phyloP scores from a whole-genome alignment of 2,329 filamentous ascomycete species.

The Aspergillus bombycis region DNA sequence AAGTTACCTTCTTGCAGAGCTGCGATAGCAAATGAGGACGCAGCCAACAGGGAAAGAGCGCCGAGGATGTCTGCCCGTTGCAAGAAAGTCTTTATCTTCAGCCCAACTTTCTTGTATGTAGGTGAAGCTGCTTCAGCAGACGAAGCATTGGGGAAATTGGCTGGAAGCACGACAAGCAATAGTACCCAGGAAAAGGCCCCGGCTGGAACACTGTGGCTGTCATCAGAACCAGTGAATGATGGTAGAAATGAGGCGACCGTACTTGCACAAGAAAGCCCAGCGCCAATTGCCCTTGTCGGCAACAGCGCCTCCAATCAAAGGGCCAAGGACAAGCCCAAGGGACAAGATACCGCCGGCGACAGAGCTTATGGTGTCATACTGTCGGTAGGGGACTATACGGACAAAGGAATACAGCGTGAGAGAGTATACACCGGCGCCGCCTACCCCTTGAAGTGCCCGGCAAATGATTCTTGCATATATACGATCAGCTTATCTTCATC shows the following conservation, averaged over 20 bases:
- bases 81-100: background rate
- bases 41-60: slow-evolving; percentile 54
- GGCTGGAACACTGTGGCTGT: slow-evolving; percentile 17
- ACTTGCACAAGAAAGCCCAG: slow-evolving; percentile 67
- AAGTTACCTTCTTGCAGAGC: slow-evolving; percentile 61
- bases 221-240: background rate
- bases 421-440: slow-evolving; percentile 65
- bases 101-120: background rate
- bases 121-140: background rate
- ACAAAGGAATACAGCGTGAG: slow-evolving; percentile 61
- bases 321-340: slow-evolving; percentile 52
- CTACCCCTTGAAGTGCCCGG: slow-evolving; percentile 44
- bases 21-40: slow-evolving; percentile 56
- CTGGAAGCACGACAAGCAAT: slow-evolving; percentile 14
- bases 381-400: slow-evolving; percentile 56
- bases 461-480: slow-evolving; percentile 53
- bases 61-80: slow-evolving; percentile 55
- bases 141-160: slow-evolving; percentile 12
- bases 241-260: slow-evolving; percentile 21
- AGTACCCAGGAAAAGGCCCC: slow-evolving; percentile 14
- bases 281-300: slow-evolving; percentile 59
- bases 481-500: background rate
- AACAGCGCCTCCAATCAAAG: slow-evolving; percentile 61
- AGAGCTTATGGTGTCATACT: slow-evolving; percentile 58
- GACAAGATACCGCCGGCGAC: slow-evolving; percentile 61